Evolutionary conservation across 768 basidiomycete genomes (phyloP).

Genomic region (Cubamyces sp.): DNA sequence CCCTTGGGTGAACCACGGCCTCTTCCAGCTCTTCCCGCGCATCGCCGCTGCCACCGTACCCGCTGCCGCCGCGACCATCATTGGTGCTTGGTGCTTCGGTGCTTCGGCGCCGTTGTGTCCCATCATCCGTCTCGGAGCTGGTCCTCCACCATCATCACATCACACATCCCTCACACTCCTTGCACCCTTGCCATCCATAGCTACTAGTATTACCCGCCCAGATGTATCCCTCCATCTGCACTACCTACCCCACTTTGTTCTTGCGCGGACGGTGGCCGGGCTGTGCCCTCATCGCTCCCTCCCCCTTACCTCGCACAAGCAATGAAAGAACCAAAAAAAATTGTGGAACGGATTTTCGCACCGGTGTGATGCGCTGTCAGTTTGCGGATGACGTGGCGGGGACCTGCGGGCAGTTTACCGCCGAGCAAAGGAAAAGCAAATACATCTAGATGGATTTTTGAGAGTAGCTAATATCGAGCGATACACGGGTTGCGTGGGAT

Average conservation of each 20-base stretch:
- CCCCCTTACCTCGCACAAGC: conserved; percentile 10
- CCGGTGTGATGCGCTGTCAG: neutral
- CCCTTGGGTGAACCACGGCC: conserved; percentile 18
- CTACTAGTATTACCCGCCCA: too few species aligned
- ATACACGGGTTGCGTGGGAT: conserved; percentile 8
- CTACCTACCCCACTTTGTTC: neutral
- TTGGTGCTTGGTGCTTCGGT: too few species aligned
- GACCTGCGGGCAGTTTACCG: too few species aligned
- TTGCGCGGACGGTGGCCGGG: conserved; percentile 18
- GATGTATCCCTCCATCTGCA: too few species aligned
- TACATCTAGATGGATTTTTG: conserved; percentile 11
- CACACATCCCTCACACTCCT: conserved; percentile 6
- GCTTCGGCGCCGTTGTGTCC: neutral
- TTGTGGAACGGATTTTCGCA: conserved; percentile 14
- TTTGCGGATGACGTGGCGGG: neutral
- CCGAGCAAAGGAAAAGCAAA: neutral
- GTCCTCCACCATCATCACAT: conserved; percentile 12
- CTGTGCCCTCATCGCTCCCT: conserved; percentile 24
- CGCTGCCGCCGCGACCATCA: neutral
- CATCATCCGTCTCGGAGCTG: conserved; percentile 18
- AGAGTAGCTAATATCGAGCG: conserved; percentile 3
- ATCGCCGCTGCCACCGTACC: neutral
- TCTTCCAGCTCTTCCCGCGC: conserved; percentile 5
- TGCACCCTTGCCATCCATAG: conserved; percentile 17
- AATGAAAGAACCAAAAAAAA: conserved; percentile 1